Evolutionary conservation across 768 basidiomycete genomes (phyloP), one percentile per base, ranked within the genome.

Genomic region (Lyophyllum semitale): DNA sequence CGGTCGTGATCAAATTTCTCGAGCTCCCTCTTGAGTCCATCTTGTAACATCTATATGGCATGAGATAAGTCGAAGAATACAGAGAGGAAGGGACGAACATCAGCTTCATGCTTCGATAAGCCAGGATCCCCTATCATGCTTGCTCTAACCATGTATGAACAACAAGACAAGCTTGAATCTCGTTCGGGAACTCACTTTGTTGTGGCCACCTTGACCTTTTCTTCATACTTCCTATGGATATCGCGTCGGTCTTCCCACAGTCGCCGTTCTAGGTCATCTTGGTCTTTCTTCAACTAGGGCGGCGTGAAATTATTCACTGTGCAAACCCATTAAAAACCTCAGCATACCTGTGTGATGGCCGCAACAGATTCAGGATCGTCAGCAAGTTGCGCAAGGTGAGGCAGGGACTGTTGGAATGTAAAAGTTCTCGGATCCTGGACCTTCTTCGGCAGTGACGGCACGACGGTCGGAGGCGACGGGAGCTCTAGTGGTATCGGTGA

Each of bases 381-480:
- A 35, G 82, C 77, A 4, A 93, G 77, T 51, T 74, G 73, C 8
- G 84, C 84, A n/a, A 93, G 65, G 52, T 78, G 71, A 3, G 88
- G 84, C 25, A 93, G 74, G 0, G 89, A 80, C 60, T 92, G 85
- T 59, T 85, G 87, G 66, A 89, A 92, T 26, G 84, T 79, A 55
- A 80, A 71, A 22, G 68, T 68, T 51, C 76, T 80, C 47, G 79
- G 57, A 59, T 85, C 79, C 40, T 76, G 64, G n/a, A n/a, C 52
- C 44, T 59, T 63, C 51, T 53, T 40, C 42, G 26, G 48, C 11
- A 18, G 53, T n/a, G 44, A 20, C 12, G 49, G 26, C 23, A 48
- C 32, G 18, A 37, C 42, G 29, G 32, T 45, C 17, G 38, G 40
- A 25, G 42, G 15, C 22, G 51, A 35, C 22, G 53, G 42, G 27